Percentiles rank a stretch among this genome's conserved stretches.
Evolutionary conservation across 164 flowering plant genomes (phyloP).

Genomic region (Stephania japonica): DNA sequence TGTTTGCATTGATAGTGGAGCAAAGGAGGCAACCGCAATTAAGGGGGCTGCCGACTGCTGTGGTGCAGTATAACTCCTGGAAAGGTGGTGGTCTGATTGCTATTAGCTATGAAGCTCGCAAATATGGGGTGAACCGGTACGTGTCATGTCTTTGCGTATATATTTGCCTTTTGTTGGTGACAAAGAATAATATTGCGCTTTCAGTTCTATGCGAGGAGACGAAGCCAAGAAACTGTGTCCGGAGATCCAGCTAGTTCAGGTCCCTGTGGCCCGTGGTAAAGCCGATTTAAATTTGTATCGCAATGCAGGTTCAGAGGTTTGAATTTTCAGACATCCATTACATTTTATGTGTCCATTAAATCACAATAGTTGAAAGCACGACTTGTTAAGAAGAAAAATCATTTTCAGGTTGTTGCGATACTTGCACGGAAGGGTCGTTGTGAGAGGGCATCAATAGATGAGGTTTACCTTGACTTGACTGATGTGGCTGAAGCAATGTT

Average conservation of each 20-base stretch:
- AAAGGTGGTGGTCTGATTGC: slow-evolving; percentile 96
- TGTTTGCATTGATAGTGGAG: slow-evolving; percentile 47
- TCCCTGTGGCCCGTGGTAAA: slow-evolving; percentile 94
- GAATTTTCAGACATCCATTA: not conserved
- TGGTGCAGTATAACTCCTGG: slow-evolving; percentile 93
- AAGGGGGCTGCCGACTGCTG: slow-evolving; percentile 84
- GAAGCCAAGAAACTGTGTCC: slow-evolving; percentile 90
- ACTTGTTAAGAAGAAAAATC: slow-evolving; percentile 3
- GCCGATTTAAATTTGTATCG: slow-evolving; percentile 78
- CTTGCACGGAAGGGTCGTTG: slow-evolving; percentile 81
- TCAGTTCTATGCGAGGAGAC: slow-evolving; percentile 93
- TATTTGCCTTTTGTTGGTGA: not conserved
- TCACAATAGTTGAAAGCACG: not conserved
- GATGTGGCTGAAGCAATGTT: slow-evolving; percentile 83
- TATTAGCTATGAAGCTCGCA: slow-evolving; percentile 94
- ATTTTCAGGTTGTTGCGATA: slow-evolving; percentile 74
- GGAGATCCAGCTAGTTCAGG: slow-evolving; percentile 75
- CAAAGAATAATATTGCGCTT: not conserved
- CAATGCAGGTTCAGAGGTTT: slow-evolving; percentile 92
- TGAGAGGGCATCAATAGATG: slow-evolving; percentile 97
- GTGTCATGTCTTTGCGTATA: not conserved
- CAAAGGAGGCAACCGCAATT: slow-evolving; percentile 72
- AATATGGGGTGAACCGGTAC: slow-evolving; percentile 88
- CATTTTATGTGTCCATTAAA: not conserved
- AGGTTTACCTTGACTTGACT: slow-evolving; percentile 92